A percentile compares a stretch with the other conserved stretches of the same genome.
phyloP scores from a whole-genome alignment of 2,329 filamentous ascomycete species.

The Dactylella cylindrospora region DNA sequence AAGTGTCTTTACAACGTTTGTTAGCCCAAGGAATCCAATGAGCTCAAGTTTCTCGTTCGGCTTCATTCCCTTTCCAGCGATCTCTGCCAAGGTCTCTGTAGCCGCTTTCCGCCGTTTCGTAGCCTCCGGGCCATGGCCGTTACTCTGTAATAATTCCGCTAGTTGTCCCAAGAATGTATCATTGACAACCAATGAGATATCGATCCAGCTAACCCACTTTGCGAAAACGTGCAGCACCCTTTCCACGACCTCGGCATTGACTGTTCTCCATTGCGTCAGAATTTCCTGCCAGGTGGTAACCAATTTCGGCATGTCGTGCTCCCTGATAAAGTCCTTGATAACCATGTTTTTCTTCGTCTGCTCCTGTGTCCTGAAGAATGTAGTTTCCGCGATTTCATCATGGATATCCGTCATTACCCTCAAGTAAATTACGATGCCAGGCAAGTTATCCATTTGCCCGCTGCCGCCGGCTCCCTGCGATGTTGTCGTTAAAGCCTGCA shows the following conservation, averaged over 20 bases:
- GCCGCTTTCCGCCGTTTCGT: slow-evolving; percentile 79
- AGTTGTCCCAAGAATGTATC: slow-evolving; percentile 81
- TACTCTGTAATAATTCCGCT: slow-evolving; percentile 75
- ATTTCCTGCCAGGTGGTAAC: slow-evolving; percentile 90
- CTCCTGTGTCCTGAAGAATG: slow-evolving; percentile 73
- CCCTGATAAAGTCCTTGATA: slow-evolving; percentile 85
- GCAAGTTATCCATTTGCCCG: slow-evolving; percentile 66
- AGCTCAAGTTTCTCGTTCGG: slow-evolving; percentile 88
- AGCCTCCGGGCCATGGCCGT: slow-evolving; percentile 57
- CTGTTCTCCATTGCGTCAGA: slow-evolving; percentile 71
- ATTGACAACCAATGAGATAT: slow-evolving; percentile 90
- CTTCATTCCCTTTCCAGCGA: slow-evolving; percentile 97
- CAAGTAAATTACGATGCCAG: slow-evolving; percentile 82
- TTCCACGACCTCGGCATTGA: slow-evolving; percentile 73
- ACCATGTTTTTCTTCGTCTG: slow-evolving; percentile 84
- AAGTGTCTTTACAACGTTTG: slow-evolving; percentile 80
- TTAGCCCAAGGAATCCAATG: slow-evolving; percentile 85
- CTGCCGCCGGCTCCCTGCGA: slow-evolving; percentile 54
- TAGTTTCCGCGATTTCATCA: slow-evolving; percentile 93
- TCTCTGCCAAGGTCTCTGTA: slow-evolving; percentile 92
- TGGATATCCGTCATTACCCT: slow-evolving; percentile 86
- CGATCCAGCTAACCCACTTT: slow-evolving; percentile 98
- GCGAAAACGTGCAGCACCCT: slow-evolving; percentile 88
- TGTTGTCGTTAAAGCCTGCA: slow-evolving; percentile 67
- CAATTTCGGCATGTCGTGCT: slow-evolving; percentile 84